Evolutionary conservation across 768 basidiomycete species (phyloP).

Genomic region (Floccularia luteovirens): DNA sequence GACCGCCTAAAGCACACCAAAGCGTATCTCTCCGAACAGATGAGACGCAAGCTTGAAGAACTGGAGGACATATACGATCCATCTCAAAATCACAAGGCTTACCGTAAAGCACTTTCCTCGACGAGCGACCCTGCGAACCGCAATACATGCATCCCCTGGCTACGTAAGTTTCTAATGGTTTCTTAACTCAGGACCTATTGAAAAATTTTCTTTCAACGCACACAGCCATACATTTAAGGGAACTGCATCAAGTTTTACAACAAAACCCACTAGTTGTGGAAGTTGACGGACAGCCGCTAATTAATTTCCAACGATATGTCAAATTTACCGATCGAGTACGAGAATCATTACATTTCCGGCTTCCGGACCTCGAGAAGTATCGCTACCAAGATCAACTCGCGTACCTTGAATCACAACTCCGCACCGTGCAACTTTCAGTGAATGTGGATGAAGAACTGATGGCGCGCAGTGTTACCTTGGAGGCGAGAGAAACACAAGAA

Average conservation of each 20-base stretch:
- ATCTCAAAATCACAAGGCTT: conserved; percentile 24
- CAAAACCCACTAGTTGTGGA: conserved; percentile 18
- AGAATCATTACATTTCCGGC: conserved; percentile 20
- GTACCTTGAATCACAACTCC: conserved; percentile 32
- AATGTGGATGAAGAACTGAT: conserved; percentile 24
- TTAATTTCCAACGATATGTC: conserved; percentile 34
- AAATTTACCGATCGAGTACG: conserved; percentile 28
- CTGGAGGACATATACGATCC: conserved; percentile 26
- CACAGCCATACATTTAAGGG: conserved; percentile 30
- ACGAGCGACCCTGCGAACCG: conserved; percentile 14
- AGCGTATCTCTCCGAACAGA: conserved; percentile 17
- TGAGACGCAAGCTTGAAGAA: conserved; percentile 20
- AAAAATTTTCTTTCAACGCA: background rate
- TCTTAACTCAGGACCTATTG: background rate
- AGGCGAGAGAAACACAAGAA: conserved; percentile 18
- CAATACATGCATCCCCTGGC: conserved; percentile 30
- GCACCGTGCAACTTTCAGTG: conserved; percentile 16
- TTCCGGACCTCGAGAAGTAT: conserved; percentile 23
- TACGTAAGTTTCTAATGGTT: conserved; percentile 18
- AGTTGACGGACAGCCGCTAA: conserved; percentile 23
- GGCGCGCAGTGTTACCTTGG: conserved; percentile 20
- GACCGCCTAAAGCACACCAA: conserved; percentile 26
- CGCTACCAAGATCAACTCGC: conserved; percentile 26
- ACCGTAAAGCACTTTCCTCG: conserved; percentile 23
- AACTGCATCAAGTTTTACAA: conserved; percentile 22